Base-by-base conservation (phyloP, 192 early-diverging fungal genomes). In the Rhizophagus sp. region DNA sequence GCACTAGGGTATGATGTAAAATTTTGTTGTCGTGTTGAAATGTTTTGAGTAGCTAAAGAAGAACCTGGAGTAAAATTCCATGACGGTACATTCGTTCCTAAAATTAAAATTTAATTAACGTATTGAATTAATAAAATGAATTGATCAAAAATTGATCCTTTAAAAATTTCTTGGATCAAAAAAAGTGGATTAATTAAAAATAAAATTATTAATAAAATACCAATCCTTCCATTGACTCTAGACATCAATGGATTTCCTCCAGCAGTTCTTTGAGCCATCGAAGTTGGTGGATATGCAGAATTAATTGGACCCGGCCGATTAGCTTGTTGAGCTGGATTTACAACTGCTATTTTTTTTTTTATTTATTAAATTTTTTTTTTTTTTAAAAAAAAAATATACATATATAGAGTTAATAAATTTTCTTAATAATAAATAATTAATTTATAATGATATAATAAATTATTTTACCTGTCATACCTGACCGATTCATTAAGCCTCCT, bases 21-120 rank as follows among this genome's bases (percentile, higher is more conserved):
- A 66, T 78, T 33, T 49, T 81, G 76, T 22, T 81, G 71, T 61
- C 61, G 62, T 47, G 75, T 62, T 75, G 81, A 13, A 65, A 77
- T 49, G 36, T 50, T 63, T 83, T 76, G 49, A 41, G 81, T n/a
- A 44, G 80, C 41, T 70, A 64, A 62, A n/a, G 83, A 30, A 39
- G 83, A 63, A 77, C 49, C 64, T 80, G 82, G 47, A 24, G 79
- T 73, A 22, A 49, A 72, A 73, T 78, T 79, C 79, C 78, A 77
- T 82, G 82, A 71, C 41, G 81, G 49, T 74, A 79, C 72, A 77
- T 79, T 79, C 17, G 27, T 30, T 22, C 15, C 27, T 69, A 69
- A 36, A 27, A 36, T 22, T 39, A 19, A 36, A 19, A 57, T 57
- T 57, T 13, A 4, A 57, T 50, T 3, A 50, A 15, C 11, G 11